A percentile compares a stretch with the other conserved stretches of the same genome.
phyloP scores from a whole-genome alignment of 129 eudicot genomes.

The Tanacetum coccineum region DNA sequence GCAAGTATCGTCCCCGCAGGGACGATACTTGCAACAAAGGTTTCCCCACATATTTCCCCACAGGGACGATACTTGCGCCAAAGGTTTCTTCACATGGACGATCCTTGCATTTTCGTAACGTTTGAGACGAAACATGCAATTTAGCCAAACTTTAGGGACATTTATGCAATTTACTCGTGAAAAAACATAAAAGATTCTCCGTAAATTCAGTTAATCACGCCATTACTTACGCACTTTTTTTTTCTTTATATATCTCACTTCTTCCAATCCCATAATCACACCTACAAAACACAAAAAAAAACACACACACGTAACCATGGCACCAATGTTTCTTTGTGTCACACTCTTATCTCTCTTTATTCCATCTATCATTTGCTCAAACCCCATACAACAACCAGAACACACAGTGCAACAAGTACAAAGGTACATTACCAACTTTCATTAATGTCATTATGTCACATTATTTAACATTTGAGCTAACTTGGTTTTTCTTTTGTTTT shows the following conservation, averaged over 20 bases:
- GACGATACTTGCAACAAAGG: no score
- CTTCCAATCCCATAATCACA: constrained; percentile 22
- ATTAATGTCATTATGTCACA: background rate
- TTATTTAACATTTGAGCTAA: background rate
- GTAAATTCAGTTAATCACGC: constrained; percentile 56
- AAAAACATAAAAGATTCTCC: constrained; percentile 15
- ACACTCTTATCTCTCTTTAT: constrained; percentile 38
- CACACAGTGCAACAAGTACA: constrained; percentile 61
- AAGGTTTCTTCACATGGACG: no score
- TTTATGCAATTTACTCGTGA: no score
- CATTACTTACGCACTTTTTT: constrained; percentile 32
- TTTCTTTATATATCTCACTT: constrained; percentile 42
- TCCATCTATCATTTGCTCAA: constrained; percentile 35
- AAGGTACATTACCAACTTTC: constrained; percentile 33
- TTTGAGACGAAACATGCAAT: no score
- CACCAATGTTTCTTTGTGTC: constrained; percentile 29
- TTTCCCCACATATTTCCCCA: no score
- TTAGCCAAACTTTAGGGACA: no score
- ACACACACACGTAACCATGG: background rate
- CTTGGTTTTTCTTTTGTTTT: background rate
- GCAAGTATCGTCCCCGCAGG: no score
- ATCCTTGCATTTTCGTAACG: no score
- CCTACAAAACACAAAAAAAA: constrained; percentile 15
- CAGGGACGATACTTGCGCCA: no score
- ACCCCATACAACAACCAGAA: constrained; percentile 38